A percentile compares a stretch with the other conserved stretches of the same genome.
Evolutionary conservation across 371 early-diverging fungal genomes (phyloP).

Genomic region (Actinomortierella ambigua): DNA sequence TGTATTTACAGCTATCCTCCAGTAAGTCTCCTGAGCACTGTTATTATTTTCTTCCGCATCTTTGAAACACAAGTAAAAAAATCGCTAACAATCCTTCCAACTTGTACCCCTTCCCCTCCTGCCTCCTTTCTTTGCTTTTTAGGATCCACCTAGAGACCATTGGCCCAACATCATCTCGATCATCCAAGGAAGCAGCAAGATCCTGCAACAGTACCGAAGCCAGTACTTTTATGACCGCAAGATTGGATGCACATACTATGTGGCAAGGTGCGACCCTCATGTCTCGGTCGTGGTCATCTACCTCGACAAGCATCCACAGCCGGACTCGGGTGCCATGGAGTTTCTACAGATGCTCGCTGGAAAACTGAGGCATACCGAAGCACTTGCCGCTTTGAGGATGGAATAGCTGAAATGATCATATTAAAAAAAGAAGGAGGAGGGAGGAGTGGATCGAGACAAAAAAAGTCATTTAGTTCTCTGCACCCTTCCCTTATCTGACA

Average conservation of each 20-base stretch:
- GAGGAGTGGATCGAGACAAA: not conserved
- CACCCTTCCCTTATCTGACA: no score
- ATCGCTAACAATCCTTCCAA: not conserved
- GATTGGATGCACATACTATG: conserved; percentile 62
- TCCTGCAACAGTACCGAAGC: conserved; percentile 44
- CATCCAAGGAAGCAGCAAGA: conserved; percentile 57
- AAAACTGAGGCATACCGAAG: conserved; percentile 40
- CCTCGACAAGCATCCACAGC: conserved; percentile 57
- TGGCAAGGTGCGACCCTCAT: conserved; percentile 61
- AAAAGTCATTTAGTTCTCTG: no score
- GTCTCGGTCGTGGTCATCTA: conserved; percentile 64
- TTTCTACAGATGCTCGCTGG: conserved; percentile 51
- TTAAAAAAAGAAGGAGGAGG: not conserved
- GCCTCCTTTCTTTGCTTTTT: not conserved
- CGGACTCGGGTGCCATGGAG: conserved; percentile 57
- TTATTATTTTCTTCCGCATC: no score
- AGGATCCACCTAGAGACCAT: conserved; percentile 65
- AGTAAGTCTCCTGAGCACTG: conserved; percentile 33
- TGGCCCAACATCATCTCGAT: conserved; percentile 69
- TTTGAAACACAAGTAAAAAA: no score
- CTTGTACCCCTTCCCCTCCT: not conserved
- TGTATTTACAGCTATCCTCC: conserved; percentile 69
- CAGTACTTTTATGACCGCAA: conserved; percentile 64
- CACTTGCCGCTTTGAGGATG: conserved; percentile 17
- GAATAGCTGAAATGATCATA: conserved; percentile 13